These are phyloP conservation scores for Cyamopsis tetragonoloba DNA, from an alignment of 306 rosid genomes.

Conservation along the genomic window DNA sequence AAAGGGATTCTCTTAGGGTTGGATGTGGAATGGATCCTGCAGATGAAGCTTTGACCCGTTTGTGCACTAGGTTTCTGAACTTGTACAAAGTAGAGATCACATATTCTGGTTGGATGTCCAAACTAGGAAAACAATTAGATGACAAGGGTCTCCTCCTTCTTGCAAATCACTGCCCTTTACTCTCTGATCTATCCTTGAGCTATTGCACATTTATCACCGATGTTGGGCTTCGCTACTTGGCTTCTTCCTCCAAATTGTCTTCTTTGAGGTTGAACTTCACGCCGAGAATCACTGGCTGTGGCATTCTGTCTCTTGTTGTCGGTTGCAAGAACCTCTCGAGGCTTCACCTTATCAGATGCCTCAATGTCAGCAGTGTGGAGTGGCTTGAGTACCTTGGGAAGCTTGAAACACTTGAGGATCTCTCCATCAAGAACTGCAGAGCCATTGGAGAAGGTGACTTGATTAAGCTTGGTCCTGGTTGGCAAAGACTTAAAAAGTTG, in stretches of 20 bases:
- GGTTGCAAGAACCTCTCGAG: slow-evolving; percentile 67
- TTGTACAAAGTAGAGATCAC: slow-evolving; percentile 66
- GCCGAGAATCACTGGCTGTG: slow-evolving; percentile 78
- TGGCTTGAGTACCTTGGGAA: slow-evolving; percentile 64
- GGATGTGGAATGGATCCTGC: slow-evolving; percentile 95
- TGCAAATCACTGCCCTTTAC: slow-evolving; percentile 48
- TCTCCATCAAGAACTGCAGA: slow-evolving; percentile 50
- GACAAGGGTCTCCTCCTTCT: slow-evolving; percentile 75
- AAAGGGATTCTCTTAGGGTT: slow-evolving; percentile 57
- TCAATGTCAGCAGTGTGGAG: slow-evolving; percentile 68
- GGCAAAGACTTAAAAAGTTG: slow-evolving; percentile 65
- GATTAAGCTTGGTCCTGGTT: slow-evolving; percentile 62
- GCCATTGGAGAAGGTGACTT: slow-evolving; percentile 60
- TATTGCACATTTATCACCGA: slow-evolving; percentile 81
- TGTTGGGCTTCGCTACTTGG: slow-evolving; percentile 65
- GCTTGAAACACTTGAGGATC: slow-evolving; percentile 47
- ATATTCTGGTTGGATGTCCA: slow-evolving; percentile 92
- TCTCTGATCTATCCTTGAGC: slow-evolving; percentile 66
- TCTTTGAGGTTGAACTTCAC: slow-evolving; percentile 76
- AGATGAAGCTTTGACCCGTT: slow-evolving; percentile 59
- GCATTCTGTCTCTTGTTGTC: slow-evolving; percentile 73
- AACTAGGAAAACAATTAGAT: slow-evolving; percentile 81
- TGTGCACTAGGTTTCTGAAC: slow-evolving; percentile 64
- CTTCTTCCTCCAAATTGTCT: slow-evolving; percentile 58
- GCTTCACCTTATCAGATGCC: slow-evolving; percentile 82